Percentiles rank a stretch among this genome's conserved stretches.
Evolutionary conservation across 1,284 basidiomycete genomes (phyloP).

Genomic region (Ustilago vetiveriae): DNA sequence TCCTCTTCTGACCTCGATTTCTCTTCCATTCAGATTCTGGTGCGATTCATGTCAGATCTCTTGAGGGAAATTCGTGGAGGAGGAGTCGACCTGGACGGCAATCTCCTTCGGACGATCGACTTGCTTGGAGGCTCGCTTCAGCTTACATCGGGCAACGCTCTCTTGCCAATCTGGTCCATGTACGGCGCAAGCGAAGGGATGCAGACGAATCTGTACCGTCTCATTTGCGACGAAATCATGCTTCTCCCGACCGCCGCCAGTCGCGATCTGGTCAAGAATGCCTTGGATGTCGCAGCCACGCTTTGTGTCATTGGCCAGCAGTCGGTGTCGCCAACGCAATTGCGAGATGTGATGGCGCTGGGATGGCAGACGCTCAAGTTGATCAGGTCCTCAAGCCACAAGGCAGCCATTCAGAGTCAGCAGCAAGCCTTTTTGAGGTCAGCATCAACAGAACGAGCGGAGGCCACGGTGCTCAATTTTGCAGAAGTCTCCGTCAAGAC

Average conservation of each 20-base stretch:
- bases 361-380: conserved; percentile 36
- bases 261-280: conserved; percentile 55
- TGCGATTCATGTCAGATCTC: conserved; percentile 37
- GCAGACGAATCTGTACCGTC: conserved; percentile 36
- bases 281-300: conserved; percentile 49
- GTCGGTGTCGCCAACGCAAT: conserved; percentile 26
- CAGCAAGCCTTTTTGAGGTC: not conserved
- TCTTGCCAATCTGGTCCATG: conserved; percentile 52
- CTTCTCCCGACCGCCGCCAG: conserved; percentile 5
- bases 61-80: conserved; percentile 14
- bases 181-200: conserved; percentile 39
- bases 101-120: conserved; percentile 17
- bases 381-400: conserved; percentile 25
- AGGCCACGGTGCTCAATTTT: conserved; percentile 26
- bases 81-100: conserved; percentile 9
- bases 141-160: conserved; percentile 47
- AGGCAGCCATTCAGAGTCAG: conserved; percentile 6
- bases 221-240: conserved; percentile 32
- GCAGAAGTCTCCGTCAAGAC: conserved; percentile 34
- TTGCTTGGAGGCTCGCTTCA: conserved; percentile 41
- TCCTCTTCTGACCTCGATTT: conserved; percentile 44
- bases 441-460: conserved; percentile 5
- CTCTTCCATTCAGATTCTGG: conserved; percentile 45
- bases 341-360: conserved; percentile 28
- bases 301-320: conserved; percentile 31